Percentiles rank a stretch among this genome's conserved stretches.
Evolutionary conservation across 1,284 basidiomycete genomes (phyloP).

Genomic region (Papiliotrema terrestris): DNA sequence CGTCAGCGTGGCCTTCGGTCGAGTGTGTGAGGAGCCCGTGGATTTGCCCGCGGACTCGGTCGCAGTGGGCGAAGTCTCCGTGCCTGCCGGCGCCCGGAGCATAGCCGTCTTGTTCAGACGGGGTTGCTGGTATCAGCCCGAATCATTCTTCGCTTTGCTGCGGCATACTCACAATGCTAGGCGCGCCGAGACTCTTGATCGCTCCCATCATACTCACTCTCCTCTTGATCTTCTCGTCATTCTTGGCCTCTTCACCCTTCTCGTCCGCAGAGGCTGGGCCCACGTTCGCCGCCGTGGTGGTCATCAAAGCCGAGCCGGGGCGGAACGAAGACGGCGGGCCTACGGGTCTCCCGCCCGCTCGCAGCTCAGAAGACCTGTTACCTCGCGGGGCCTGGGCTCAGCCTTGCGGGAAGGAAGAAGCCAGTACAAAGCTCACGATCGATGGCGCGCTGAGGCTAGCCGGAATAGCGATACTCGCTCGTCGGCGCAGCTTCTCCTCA

Average conservation of each 20-base stretch:
- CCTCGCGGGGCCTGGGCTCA: conserved; percentile 17
- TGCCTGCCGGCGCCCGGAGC: conserved; percentile 23
- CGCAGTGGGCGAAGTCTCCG: background rate
- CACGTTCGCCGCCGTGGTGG: conserved; percentile 13
- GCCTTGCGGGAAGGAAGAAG: background rate
- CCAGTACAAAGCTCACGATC: conserved; percentile 14
- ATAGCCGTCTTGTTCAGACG: conserved; percentile 36
- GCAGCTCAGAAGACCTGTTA: conserved; percentile 23
- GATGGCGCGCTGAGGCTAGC: conserved; percentile 24
- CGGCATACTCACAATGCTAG: conserved; percentile 23
- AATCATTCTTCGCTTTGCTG: background rate
- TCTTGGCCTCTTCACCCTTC: background rate
- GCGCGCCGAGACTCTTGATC: conserved; percentile 23
- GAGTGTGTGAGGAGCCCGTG: background rate
- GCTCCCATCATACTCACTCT: conserved; percentile 10
- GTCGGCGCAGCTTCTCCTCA: conserved; percentile 26
- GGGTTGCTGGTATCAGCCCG: conserved; percentile 22
- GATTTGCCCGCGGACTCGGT: background rate
- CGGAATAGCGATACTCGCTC: conserved; percentile 29
- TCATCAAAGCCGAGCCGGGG: conserved; percentile 13
- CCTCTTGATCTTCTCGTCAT: conserved; percentile 3
- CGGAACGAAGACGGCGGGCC: conserved; percentile 5
- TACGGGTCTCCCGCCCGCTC: conserved; percentile 10
- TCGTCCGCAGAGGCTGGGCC: background rate
- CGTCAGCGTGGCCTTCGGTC: background rate